phyloP scores from a whole-genome alignment of 768 basidiomycete species.

The Agaricus bisporus region DNA sequence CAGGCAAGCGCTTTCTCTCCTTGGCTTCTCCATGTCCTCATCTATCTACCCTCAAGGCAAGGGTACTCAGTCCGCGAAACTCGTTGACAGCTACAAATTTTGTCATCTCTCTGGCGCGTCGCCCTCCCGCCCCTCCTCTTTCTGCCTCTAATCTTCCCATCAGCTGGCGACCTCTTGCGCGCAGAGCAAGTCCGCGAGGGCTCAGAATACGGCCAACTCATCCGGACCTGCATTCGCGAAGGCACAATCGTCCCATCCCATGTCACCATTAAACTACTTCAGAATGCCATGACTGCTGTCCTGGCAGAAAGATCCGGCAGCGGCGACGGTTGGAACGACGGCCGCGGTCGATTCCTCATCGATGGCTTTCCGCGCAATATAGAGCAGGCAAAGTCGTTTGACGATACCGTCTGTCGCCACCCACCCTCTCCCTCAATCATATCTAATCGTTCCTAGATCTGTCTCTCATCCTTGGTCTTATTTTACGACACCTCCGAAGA shows the following conservation, averaged over 20 bases:
- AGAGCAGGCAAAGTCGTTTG: constrained; percentile 94
- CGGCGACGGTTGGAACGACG: constrained; percentile 58
- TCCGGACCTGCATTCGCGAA: constrained; percentile 83
- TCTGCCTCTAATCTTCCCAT: constrained; percentile 8
- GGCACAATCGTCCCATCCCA: constrained; percentile 95
- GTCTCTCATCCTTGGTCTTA: constrained; percentile 70
- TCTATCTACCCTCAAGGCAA: constrained; percentile 53
- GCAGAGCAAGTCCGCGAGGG: constrained; percentile 88
- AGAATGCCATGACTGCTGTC: constrained; percentile 80
- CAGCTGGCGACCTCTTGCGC: constrained; percentile 95
- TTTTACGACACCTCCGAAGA: constrained; percentile 87
- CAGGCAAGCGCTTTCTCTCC: constrained; percentile 43
- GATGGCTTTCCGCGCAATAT: constrained; percentile 98
- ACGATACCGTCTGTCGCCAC: constrained; percentile 56
- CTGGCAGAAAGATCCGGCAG: constrained; percentile 35
- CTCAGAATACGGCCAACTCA: constrained; percentile 77
- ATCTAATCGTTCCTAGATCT: constrained; percentile 48
- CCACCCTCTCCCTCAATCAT: not conserved
- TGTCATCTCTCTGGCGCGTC: constrained; percentile 85
- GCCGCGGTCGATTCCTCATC: constrained; percentile 83
- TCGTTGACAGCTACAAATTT: constrained; percentile 83
- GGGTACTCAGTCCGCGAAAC: constrained; percentile 86
- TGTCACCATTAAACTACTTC: constrained; percentile 91
- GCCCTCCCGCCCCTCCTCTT: not conserved
- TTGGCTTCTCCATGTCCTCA: constrained; percentile 3